Base-by-base conservation (phyloP, 2,329 filamentous ascomycete species). In the Bretziella fagacearum region DNA sequence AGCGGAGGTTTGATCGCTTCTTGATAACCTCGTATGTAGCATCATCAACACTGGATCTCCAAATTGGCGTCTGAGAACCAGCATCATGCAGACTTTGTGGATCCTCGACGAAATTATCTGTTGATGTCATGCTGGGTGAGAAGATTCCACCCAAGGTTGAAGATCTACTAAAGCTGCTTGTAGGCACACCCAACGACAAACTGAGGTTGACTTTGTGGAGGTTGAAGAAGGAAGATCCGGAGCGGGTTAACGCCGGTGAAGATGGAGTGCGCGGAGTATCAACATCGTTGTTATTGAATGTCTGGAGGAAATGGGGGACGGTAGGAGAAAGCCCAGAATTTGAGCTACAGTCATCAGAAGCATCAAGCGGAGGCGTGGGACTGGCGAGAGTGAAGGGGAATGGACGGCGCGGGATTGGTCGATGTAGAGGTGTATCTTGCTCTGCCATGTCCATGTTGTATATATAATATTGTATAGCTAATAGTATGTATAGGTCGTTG, bases 101-200 rank as follows among this genome's bases (percentile, higher is more conserved):
- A 52, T 79, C 77, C 53, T 76, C 57, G 46, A 60, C 59, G 49
- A 59, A 58, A 56, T 67, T 61, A 54, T 71, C 63, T 53, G 62
- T 62, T 37, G 72, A 66, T 49, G 73, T 72, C 26, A 71, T 70
- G 1, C 74, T 74, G 5, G 77, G 77, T 8, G 78, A 79, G 66
- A 93, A 98, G 56, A 98, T 98, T 47, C 91, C 89, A 55, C 81
- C 83, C 4, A 98, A 73, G 0, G 91, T 94, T 2, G 85, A 87
- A 7, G 83, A 80, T 3, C 85, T 94, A 10, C 23, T 44, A 25
- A 39, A 30, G 25, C 41, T 42, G 26, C 32, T 32, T 3, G 29
- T n/a, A 7, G 27, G 33, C 6, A 22, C 10, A 7, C 20, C 43
- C 6, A 46, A 25, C 15, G 29, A 41, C 51, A 98, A 71, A 59